phyloP scores from a whole-genome alignment of 1,284 basidiomycete species.

The Meira nashicola region DNA sequence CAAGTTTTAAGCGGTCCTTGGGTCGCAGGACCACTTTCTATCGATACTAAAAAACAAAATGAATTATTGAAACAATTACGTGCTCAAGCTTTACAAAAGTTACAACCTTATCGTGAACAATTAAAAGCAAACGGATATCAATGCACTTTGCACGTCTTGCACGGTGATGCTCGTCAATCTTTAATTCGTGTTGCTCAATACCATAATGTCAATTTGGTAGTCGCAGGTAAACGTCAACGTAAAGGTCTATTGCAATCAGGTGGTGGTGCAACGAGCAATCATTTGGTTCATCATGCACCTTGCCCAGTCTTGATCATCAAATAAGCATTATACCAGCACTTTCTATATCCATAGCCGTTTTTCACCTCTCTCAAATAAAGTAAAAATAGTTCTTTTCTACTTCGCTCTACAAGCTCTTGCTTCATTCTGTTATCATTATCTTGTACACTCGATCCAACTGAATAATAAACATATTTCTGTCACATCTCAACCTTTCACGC shows the following conservation, averaged over 20 bases:
- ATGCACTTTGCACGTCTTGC: slow-evolving; percentile 43
- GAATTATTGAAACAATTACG: slow-evolving; percentile 43
- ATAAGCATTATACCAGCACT: slow-evolving; percentile 15
- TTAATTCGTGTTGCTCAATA: slow-evolving; percentile 39
- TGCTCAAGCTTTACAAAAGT: slow-evolving; percentile 39
- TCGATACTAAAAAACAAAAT: slow-evolving; percentile 47
- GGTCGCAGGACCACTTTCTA: slow-evolving; percentile 40
- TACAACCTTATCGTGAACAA: slow-evolving; percentile 43
- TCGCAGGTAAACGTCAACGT: slow-evolving; percentile 10
- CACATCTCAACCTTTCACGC: neutral
- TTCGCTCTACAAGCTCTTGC: too few species aligned
- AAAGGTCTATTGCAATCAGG: slow-evolving; percentile 9
- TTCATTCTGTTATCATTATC: too few species aligned
- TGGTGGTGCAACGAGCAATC: slow-evolving; percentile 37
- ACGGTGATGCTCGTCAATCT: slow-evolving; percentile 40
- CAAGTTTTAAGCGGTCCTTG: slow-evolving; percentile 44
- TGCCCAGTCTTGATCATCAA: slow-evolving; percentile 49
- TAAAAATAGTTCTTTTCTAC: neutral
- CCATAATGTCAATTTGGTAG: slow-evolving; percentile 34
- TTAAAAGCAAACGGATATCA: slow-evolving; percentile 31
- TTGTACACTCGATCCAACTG: too few species aligned
- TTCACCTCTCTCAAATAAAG: neutral
- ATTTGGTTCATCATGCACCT: slow-evolving; percentile 42
- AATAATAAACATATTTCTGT: neutral
- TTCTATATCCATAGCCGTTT: neutral